Evolutionary conservation across 805 yeast species (phyloP), one percentile per base, ranked within the genome.

Genomic region (Sugiyamaella smithiae): DNA sequence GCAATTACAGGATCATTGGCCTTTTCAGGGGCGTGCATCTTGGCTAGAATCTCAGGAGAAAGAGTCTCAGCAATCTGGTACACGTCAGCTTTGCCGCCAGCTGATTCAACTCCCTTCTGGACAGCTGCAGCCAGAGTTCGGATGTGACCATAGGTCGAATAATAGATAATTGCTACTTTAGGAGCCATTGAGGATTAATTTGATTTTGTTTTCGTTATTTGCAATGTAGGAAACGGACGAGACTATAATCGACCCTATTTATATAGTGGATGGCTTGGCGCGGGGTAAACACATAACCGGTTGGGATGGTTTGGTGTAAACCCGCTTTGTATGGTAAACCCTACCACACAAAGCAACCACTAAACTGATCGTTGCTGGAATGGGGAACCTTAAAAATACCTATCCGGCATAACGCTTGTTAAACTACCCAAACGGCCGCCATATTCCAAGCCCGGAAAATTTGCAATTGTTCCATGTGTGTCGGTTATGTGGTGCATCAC

Each of bases 1-100:
- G 85, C 86, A 25, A 54, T 46, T 49, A 77, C 65, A 49, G 88
- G 88, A 58, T 66, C 67, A 36, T 54, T 55, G 4, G 64, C 22
- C 60, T 68, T 68, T 32, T 67, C 60, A 33, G 88, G 83, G 17
- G 93, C 95, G 59, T 81, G 77, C 73, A 88, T 66, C 61, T 72
- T 67, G 40, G 67, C 64, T 55, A 88, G 74, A n/a, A 83, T 72
- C 9, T 79, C 88, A 33, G 74, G 73, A 16, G 81, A 59, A 42
- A 88, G 71, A 24, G 95, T 88, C 70, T 88, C 96, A 51, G 85
- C 82, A 46, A 89, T 80, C 72, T 85, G 95, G 76, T 68, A 85
- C 57, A 88, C 73, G 59, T 80, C 82, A 29, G 86, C 95, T 17
- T 64, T 51, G 50, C 84, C 82, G 53, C 91, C 95, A 12, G 85